Base-by-base conservation (phyloP, 371 early-diverging fungal species). In the Mucor mucedo region DNA sequence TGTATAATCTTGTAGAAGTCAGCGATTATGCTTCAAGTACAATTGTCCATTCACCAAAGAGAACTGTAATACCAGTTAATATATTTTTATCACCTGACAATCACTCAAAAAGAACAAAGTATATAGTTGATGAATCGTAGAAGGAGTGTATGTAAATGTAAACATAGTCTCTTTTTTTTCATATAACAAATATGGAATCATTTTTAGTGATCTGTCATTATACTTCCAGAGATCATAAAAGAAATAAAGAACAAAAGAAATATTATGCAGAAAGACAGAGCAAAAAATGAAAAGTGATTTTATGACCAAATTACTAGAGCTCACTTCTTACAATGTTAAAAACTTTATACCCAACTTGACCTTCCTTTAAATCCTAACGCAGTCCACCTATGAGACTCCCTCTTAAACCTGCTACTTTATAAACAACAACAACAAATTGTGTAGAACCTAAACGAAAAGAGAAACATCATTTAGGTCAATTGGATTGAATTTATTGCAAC, bases 321-420 rank as follows among this genome's bases (percentile, higher is more conserved):
- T 59, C 60, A 59, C 60, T 29, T 59, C 41, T 41, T 59, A 41
- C 60, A 59, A 59, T 59, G 52, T 50, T 52, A 42, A 35, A 49
- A 59, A 49, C 39, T 59, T 38, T 40, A 59, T 59, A 50, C 49
- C 60, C 60, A 59, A 50, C 60, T 59, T 59, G 60, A 59, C 60
- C 52, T 59, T 59, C 60, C 50, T 59, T 59, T 59, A 52, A 47
- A 59, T 59, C 52, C 60, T 59, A 59, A 59, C 52, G 60, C 60
- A 59, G 52, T 41, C 60, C 52, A 59, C 52, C 56, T 56, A 44
- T 59, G 52, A 59, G 52, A 52, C 60, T 52, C 60, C 41, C 60
- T 59, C 60, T 52, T 59, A 40, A 59, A 59, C 60, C 60, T 50
- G 13, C 38, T 59, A 58, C 35, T 27, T 50, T 59, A 59, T 49